Evolutionary conservation across 192 early-diverging fungal genomes (phyloP).

Genomic region (Coemansia guatemalensis): DNA sequence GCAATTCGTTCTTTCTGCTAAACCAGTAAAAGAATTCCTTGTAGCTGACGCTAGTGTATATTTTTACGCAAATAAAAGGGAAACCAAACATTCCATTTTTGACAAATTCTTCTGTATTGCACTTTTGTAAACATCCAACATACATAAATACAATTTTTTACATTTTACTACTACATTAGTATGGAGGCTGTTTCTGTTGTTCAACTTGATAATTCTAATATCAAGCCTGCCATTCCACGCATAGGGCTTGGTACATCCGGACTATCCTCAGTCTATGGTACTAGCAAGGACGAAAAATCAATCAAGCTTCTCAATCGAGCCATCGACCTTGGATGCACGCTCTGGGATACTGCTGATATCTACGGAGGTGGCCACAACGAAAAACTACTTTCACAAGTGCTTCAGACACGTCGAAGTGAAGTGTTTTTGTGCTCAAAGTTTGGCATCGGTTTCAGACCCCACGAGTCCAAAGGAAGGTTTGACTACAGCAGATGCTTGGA

Average conservation of each 20-base stretch:
- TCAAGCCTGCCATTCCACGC: constrained; percentile 18
- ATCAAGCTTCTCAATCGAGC: constrained; percentile 50
- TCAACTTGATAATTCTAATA: constrained; percentile 2
- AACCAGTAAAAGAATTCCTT: too few species aligned
- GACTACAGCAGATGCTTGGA: constrained; percentile 9
- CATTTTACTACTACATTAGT: not conserved
- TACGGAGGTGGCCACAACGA: constrained; percentile 63
- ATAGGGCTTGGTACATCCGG: constrained; percentile 39
- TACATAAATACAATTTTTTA: not conserved
- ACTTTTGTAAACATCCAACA: not conserved
- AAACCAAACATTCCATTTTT: not conserved
- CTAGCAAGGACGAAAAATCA: constrained; percentile 36
- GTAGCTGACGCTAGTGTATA: too few species aligned
- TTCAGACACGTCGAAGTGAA: constrained; percentile 53
- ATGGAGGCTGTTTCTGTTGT: not conserved
- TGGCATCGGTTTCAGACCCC: constrained; percentile 24
- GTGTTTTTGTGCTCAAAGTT: constrained; percentile 68
- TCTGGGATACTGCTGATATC: constrained; percentile 64
- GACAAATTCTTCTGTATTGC: not conserved
- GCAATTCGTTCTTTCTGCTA: not conserved
- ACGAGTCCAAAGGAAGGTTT: constrained; percentile 21
- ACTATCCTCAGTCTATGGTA: constrained; percentile 48
- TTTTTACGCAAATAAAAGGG: too few species aligned
- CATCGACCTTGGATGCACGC: constrained; percentile 56
- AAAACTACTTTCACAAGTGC: constrained; percentile 50